Base-by-base conservation (phyloP, 176 grass and related monocot genomes). In the Zoysia pacifica region DNA sequence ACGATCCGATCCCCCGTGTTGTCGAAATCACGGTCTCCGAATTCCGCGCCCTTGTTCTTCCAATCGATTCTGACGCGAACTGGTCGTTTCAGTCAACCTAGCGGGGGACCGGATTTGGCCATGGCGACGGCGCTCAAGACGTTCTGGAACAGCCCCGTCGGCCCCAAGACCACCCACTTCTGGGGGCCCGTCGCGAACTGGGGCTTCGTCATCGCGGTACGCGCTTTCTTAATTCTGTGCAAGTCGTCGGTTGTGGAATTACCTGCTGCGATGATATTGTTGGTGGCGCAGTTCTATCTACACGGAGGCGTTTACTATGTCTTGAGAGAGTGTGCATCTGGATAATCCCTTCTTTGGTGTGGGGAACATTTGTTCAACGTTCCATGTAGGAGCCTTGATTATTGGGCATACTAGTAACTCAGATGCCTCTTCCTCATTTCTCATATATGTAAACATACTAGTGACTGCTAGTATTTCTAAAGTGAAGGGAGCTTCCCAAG, bases 81-180 rank as follows among this genome's bases (percentile, higher is more conserved):
- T 5, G 19, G 2, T 62, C 3, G 7, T 36, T 61, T 61, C 59
- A 36, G 59, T 62, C 20, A 62, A 10, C 20, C 59, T 9, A 28
- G 59, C 59, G 20, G 59, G 59, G 9, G 2, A 36, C 11, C 59
- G 11, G 59, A 10, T 62, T 35, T 9, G 1, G 51, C 51, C 40
- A 89, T 89, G 82, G 47, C 77, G 83, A 72, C 74, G 55, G 53
- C 81, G 51, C 56, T 92, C 49, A 89, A 72, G 83, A 73, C 92
- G 50, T 94, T 94, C 81, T 82, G 59, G 86, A 94, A 94, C 92
- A 97, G 94, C 46, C 94, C 94, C 55, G 72, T 93, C 51, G 91
- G 94, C 14, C 94, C 94, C 83, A 97, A 86, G 81, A 97, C 91
- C 72, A 88, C 84, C 74, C 91, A 93, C 78, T 97, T 93, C 69